A percentile compares a stretch with the other conserved stretches of the same genome.
These are phyloP conservation scores for Rosa persica DNA, from an alignment of 306 rosid genomes.

Conservation along the genomic window DNA sequence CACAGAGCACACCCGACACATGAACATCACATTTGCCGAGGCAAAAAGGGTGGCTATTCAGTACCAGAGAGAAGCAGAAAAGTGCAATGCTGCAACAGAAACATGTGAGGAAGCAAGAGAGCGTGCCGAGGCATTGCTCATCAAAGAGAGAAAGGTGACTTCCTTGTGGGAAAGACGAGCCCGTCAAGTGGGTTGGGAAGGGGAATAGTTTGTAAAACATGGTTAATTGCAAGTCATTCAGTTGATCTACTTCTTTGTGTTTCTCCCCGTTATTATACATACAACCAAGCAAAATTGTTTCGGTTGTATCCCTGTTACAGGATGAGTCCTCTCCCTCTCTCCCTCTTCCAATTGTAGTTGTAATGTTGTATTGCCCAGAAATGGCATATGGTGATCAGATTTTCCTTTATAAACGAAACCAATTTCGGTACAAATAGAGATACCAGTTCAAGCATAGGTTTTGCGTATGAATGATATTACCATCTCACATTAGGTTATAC, in stretches of 20 bases:
- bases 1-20: slow-evolving; percentile 66
- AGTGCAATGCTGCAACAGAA: slow-evolving; percentile 88
- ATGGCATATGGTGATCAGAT: slow-evolving; percentile 36
- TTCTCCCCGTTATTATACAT: slow-evolving; percentile 32
- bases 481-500: background rate
- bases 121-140: slow-evolving; percentile 63
- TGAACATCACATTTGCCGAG: slow-evolving; percentile 79
- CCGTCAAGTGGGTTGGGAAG: slow-evolving; percentile 90
- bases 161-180: slow-evolving; percentile 77
- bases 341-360: slow-evolving; percentile 24
- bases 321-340: slow-evolving; percentile 17
- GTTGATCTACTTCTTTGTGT: slow-evolving; percentile 19
- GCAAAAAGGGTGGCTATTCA: slow-evolving; percentile 87
- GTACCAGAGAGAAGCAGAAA: slow-evolving; percentile 96
- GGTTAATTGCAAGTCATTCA: slow-evolving; percentile 27
- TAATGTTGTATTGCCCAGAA: slow-evolving; percentile 20
- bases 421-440: slow-evolving; percentile 19
- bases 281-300: slow-evolving; percentile 59
- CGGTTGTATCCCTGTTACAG: slow-evolving; percentile 34
- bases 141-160: slow-evolving; percentile 76
- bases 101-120: slow-evolving; percentile 96
- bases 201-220: slow-evolving; percentile 36
- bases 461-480: background rate
- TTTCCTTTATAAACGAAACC: slow-evolving; percentile 29
- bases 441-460: background rate